Evolutionary conservation across 2,329 filamentous ascomycete genomes (phyloP), one percentile per base, ranked within the genome.

Genomic region (Talaromyces sp.): DNA sequence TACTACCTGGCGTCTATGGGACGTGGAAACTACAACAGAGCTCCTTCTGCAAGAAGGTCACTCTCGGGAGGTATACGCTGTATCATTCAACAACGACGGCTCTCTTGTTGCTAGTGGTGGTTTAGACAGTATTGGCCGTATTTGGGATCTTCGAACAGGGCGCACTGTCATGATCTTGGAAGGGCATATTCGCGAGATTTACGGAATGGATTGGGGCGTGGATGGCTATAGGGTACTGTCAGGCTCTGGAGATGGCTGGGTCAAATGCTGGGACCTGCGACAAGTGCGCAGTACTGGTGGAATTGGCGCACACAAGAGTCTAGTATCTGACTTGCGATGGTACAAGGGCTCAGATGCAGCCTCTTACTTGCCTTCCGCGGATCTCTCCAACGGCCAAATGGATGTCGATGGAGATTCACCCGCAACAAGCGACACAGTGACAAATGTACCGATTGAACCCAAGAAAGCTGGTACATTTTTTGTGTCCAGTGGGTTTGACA

Each of bases 211-310:
- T 71, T 99, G 95, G 94, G 86, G 89, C 52, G 82, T 87, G 0
- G 94, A 99, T 68, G 91, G 93, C 5, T 87, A 96, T 70, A 86
- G 94, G n/a, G 85, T 97, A 8, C 79, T 97, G n/a, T 91, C 91
- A 0, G 92, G 91, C 1, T 95, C 91, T 13, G 91, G 87, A 2
- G 94, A 99, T 68, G 93, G 93, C 16, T 97, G 94, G 84, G 86
- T 96, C 66, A 97, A 97, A 73, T 97, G 93, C 75, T 99, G 94
- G 94, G 94, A 99, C 69, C 82, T 99, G 47, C 86, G 94, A 41
- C 93, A 94, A 65, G 92, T 97, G 44, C 84, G 89, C 63, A 86
- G 87, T 58, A 87, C 85, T 0, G 93, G 90, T 11, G 90, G 89
- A 16, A 88, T 99, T 20, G 94, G 93, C 44, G 93, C 94, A 6